A percentile compares a stretch with the other conserved stretches of the same genome.
Evolutionary conservation across 768 basidiomycete species (phyloP).

Genomic region (Tricholoma bakamatsutake): DNA sequence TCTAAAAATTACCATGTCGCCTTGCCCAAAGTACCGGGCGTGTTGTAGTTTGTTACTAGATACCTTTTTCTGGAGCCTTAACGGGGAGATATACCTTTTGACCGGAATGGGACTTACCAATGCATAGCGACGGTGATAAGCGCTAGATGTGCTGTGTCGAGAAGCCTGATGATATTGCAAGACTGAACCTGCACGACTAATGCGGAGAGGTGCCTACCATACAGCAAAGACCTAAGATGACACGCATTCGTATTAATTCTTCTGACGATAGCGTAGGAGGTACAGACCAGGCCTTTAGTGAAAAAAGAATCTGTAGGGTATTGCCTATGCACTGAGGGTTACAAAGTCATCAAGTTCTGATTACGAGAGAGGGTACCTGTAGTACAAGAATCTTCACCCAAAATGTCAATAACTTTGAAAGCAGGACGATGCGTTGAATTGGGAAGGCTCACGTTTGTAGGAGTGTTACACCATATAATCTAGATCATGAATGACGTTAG

Average conservation of each 20-base stretch:
- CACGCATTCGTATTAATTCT: not conserved
- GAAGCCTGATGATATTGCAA: slow-evolving; percentile 19
- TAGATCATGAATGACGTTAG: slow-evolving; percentile 14
- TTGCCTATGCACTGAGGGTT: slow-evolving; percentile 18
- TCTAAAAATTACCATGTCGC: slow-evolving; percentile 33
- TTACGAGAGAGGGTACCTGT: slow-evolving; percentile 22
- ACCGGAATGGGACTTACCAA: slow-evolving; percentile 25
- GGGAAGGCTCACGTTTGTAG: slow-evolving; percentile 31
- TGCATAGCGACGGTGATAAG: slow-evolving; percentile 41
- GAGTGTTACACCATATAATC: slow-evolving; percentile 42
- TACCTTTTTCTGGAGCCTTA: slow-evolving; percentile 26
- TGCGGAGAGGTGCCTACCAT: slow-evolving; percentile 19
- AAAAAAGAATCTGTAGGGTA: slow-evolving; percentile 33
- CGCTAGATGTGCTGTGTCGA: slow-evolving; percentile 41
- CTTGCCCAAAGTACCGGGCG: slow-evolving; percentile 27
- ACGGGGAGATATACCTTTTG: not conserved
- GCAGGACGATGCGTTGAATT: not conserved
- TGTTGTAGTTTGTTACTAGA: slow-evolving; percentile 38
- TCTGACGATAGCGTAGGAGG: not conserved
- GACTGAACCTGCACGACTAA: not conserved
- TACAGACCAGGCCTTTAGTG: slow-evolving; percentile 35
- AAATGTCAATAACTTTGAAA: slow-evolving; percentile 4
- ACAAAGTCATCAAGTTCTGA: not conserved
- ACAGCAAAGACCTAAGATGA: slow-evolving; percentile 28
- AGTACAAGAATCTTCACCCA: slow-evolving; percentile 33